These are phyloP conservation scores for Zoysia pacifica DNA, from an alignment of 176 grass and related monocot species.

Conservation along the genomic window DNA sequence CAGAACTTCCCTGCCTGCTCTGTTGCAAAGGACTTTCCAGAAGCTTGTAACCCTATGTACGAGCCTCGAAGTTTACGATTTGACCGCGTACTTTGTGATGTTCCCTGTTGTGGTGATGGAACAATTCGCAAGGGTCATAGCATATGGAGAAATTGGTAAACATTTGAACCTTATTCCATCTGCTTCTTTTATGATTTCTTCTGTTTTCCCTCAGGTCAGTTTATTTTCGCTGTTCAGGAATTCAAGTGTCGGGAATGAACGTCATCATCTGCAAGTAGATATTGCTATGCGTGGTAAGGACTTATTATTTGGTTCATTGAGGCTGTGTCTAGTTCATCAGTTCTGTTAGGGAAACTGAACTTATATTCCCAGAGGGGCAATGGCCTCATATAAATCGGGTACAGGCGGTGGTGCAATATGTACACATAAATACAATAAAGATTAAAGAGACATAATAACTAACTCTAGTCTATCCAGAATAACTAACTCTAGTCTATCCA, in stretches of 20 bases:
- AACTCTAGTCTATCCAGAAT: no score
- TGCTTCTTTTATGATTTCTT: conserved; percentile 29
- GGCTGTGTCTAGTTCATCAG: not conserved
- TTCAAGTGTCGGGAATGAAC: conserved; percentile 64
- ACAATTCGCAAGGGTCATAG: conserved; percentile 82
- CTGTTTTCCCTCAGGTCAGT: conserved; percentile 25
- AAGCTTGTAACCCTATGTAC: conserved; percentile 21
- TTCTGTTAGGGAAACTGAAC: no score
- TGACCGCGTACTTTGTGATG: conserved; percentile 89
- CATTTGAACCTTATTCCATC: conserved; percentile 5
- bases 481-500: no score
- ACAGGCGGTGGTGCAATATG: no score
- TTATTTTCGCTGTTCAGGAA: conserved; percentile 58
- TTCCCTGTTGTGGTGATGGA: conserved; percentile 96
- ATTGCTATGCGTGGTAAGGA: conserved; percentile 87
- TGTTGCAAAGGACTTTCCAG: conserved; percentile 33
- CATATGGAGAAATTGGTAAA: conserved; percentile 93
- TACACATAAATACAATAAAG: no score
- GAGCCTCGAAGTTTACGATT: conserved; percentile 51
- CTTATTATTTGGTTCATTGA: conserved; percentile 23
- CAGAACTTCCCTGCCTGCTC: conserved; percentile 76
- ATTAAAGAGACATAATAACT: no score
- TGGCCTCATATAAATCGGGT: no score
- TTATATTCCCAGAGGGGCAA: no score
- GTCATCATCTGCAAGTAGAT: conserved; percentile 88